Base-by-base conservation (phyloP, 2,329 filamentous ascomycete species). In the Cryphonectria parasitica region DNA sequence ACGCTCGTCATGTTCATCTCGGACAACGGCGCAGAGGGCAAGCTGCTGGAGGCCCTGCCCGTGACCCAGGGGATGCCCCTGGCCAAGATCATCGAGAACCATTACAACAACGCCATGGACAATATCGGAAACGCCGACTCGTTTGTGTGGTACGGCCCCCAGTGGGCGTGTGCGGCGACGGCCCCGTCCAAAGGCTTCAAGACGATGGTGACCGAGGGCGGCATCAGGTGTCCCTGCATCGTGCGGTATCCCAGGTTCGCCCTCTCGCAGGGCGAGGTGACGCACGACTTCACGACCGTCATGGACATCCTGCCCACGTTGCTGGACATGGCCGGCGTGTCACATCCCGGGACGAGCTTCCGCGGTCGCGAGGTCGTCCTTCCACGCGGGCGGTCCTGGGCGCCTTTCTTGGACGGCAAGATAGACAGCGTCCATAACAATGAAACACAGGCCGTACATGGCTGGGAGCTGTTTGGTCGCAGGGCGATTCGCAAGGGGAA, bases 1-100 rank as follows among this genome's bases (percentile, higher is more conserved):
- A 91, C 89, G 1, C 87, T 90, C 72, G 82, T 91, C 64, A 83
- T 86, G 75, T 90, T 91, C 82, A 86, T 90, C 80, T 87, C 83
- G 0, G 88, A 90, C 77, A 90, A 90, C 73, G 78, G 78, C 6
- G 78, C 78, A 31, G 77, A 80, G 63, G 78, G 76, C 1, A 73
- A 65, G n/a, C 19, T 72, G 39, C 65, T 72, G 45, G 75, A 76
- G 62, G 75, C 74, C 1, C 22, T 70, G 1, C 74, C 77, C 6
- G 72, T 73, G 17, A 41, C 72, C 22, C 64, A 66, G 17, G 69
- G 69, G 1, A 67, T 69, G 49, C 69, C 73, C 64, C 72, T 76
- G 60, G 67, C 67, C n/a, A 70, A 74, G 36, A 61, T 75, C 11
- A 67, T 79, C 25, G 69, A 86, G 72, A 84, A 85, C 74, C 86